Evolutionary conservation across 176 grass and related monocot species (phyloP).

Genomic region (Carex parvula): DNA sequence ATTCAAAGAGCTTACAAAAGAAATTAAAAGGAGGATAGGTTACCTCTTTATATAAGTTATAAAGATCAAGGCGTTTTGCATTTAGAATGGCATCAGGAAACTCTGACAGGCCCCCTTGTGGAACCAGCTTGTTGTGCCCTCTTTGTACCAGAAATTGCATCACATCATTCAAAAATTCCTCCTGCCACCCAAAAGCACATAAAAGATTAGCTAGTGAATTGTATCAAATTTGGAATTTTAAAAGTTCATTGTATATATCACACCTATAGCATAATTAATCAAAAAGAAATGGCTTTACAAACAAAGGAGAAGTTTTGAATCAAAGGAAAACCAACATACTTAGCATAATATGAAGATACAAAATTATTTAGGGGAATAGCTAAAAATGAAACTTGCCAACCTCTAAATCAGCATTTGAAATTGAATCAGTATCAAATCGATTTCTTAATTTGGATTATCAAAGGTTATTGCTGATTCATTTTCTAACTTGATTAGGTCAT

Average conservation of each 20-base stretch:
- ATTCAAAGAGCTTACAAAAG: not conserved
- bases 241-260: not conserved
- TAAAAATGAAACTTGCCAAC: not conserved
- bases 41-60: slow-evolving; percentile 84
- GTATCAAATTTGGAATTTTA: not conserved
- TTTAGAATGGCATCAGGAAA: slow-evolving; percentile 74
- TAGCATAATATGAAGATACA: not conserved
- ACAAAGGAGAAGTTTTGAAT: not conserved
- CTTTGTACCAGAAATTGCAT: slow-evolving; percentile 62
- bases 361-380: not conserved
- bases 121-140: slow-evolving; percentile 52
- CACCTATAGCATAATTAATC: not conserved
- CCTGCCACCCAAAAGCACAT: slow-evolving; percentile 33
- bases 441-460: not conserved
- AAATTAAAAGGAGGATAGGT: not conserved
- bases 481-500: not conserved
- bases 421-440: not conserved
- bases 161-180: slow-evolving; percentile 73
- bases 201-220: not conserved
- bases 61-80: slow-evolving; percentile 69
- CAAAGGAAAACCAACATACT: not conserved
- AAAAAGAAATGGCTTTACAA: not conserved
- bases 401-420: not conserved
- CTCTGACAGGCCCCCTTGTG: slow-evolving; percentile 58
- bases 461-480: not conserved